A percentile compares a stretch with the other conserved stretches of the same genome.
These are phyloP conservation scores for Platanus orientalis DNA, from an alignment of 164 flowering plant genomes.

Conservation along the genomic window DNA sequence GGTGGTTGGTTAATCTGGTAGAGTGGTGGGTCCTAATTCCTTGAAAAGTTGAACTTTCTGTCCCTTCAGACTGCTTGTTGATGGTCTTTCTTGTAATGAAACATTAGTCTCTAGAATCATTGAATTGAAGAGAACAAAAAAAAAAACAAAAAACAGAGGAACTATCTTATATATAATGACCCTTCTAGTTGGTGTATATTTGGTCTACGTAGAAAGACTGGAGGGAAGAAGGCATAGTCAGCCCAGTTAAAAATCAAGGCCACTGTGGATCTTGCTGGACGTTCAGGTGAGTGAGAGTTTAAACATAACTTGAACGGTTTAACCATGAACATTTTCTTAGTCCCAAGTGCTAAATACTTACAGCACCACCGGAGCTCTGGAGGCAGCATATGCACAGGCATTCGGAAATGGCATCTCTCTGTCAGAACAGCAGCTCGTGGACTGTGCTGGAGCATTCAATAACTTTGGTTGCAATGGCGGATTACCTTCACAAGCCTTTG, in stretches of 20 bases:
- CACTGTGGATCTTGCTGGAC: constrained; percentile 99
- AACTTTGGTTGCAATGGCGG: constrained; percentile 97
- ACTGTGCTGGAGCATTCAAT: constrained; percentile 83
- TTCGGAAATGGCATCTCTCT: constrained; percentile 69
- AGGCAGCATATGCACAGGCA: constrained; percentile 93
- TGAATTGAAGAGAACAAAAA: too few species aligned
- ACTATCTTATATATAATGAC: neutral
- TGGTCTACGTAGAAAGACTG: constrained; percentile 70
- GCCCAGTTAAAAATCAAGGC: constrained; percentile 90
- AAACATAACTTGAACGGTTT: neutral
- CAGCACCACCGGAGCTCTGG: constrained; percentile 97
- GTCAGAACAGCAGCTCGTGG: constrained; percentile 99
- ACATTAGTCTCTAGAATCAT: too few species aligned
- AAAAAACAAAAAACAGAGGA: too few species aligned
- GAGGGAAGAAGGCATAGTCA: constrained; percentile 83
- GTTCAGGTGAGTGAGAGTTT: constrained; percentile 64
- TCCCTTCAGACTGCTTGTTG: too few species aligned
- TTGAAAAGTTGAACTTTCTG: too few species aligned
- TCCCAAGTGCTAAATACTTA: constrained; percentile 8
- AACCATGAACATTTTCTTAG: neutral
- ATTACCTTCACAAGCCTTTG: constrained; percentile 95
- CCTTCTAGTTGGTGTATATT: neutral
- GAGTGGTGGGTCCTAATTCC: too few species aligned
- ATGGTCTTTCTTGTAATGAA: too few species aligned
- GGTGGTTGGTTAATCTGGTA: too few species aligned